Evolutionary conservation across 441 rosid genomes (phyloP).

Genomic region (Melastoma candidum): DNA sequence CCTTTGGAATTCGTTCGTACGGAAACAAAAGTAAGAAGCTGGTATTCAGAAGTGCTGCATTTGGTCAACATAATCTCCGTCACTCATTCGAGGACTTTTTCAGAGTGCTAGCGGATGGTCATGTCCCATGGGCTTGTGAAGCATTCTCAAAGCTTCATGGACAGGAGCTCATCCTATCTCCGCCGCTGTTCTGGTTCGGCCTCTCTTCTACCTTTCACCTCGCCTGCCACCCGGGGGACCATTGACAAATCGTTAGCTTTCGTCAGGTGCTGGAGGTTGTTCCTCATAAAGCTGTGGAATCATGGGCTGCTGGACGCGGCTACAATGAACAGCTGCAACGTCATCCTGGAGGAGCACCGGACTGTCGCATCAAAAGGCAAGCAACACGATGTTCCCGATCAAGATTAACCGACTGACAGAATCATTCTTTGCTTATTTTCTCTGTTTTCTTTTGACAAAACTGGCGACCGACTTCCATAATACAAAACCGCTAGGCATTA

Average conservation of each 20-base stretch:
- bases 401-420: too few species aligned
- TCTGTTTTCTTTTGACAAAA: too few species aligned
- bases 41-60: slow-evolving; percentile 1
- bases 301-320: slow-evolving; percentile 57
- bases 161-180: slow-evolving; percentile 22
- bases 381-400: too few species aligned
- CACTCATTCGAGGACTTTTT: neutral
- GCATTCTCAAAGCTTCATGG: slow-evolving; percentile 39
- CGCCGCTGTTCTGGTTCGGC: slow-evolving; percentile 35
- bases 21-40: slow-evolving; percentile 34
- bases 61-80: neutral
- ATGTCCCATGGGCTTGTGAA: slow-evolving; percentile 47
- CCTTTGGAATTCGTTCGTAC: slow-evolving; percentile 45
- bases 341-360: slow-evolving; percentile 31
- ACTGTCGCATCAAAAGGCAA: slow-evolving; percentile 16
- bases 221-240: neutral
- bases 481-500: too few species aligned
- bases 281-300: slow-evolving; percentile 69
- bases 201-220: slow-evolving; percentile 1
- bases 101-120: slow-evolving; percentile 52
- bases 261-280: slow-evolving; percentile 63
- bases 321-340: slow-evolving; percentile 55
- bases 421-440: too few species aligned
- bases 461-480: too few species aligned
- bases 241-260: neutral